Base-by-base conservation (phyloP, 768 basidiomycete genomes). In the Rhizopogon rudus region DNA sequence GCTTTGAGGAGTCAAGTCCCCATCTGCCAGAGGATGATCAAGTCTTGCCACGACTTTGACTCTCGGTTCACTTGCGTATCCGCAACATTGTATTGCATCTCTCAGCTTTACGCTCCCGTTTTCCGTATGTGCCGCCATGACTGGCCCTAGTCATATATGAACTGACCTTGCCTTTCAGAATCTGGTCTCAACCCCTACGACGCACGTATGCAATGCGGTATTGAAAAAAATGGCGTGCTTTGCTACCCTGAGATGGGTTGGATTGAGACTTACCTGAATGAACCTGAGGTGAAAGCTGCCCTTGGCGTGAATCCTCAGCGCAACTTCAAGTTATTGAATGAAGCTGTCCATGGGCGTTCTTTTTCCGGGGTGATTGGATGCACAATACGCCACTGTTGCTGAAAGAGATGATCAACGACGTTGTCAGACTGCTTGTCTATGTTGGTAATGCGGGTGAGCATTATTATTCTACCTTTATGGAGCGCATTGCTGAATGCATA, bases 241-340 rank as follows among this genome's bases (percentile, higher is more conserved):
- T 93, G 91, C 73, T 93, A 91, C 68, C 75, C 67, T 55, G 78
- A 96, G 73, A 85, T 97, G 81, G 63, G 69, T 14, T 97, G 91
- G 90, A 84, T 97, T 65, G 95, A 96, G 61, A 80, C 77, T 1
- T 98, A 86, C 81, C 77, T 98, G 80, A 97, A 98, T 67, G 72
- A 81, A 51, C 79, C 86, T 6, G 78, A 79, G 54, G 75, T 85
- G 68, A 96, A 96, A 75, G 80, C 78, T n/a, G 81, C 83, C 7
- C 79, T 95, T 31, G 93, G 93, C 46, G 91, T 82, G 16, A 76
- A 84, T 60, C 78, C 81, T 1, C 68, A 76, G 3, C 68, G 72
- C 48, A 73, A 75, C 0, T 93, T 92, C 65, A 75, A 80, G 57
- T 79, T 79, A 17, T 93, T 91, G 71, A 92, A 86, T 61, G 79